Evolutionary conservation across 495 filamentous ascomycete genomes (phyloP).

Genomic region (Glonium stellatum): DNA sequence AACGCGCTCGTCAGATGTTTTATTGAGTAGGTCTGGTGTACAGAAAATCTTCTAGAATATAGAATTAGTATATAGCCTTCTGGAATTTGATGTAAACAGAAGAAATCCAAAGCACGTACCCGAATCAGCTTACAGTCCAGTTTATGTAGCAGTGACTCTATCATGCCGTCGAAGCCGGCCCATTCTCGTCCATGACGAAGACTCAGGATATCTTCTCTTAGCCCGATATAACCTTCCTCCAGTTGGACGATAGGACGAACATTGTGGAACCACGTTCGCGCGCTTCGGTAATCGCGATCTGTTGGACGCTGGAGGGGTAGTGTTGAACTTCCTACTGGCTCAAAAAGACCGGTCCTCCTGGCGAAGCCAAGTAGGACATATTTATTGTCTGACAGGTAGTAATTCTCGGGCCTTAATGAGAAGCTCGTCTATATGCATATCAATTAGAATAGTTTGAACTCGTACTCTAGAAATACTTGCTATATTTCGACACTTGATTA

Average conservation of each 20-base stretch:
- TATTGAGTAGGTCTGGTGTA: slow-evolving; percentile 33
- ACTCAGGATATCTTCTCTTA: slow-evolving; percentile 40
- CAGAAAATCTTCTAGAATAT: background rate
- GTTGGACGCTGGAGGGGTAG: slow-evolving; percentile 34
- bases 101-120: slow-evolving; percentile 16
- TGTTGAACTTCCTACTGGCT: too few species aligned
- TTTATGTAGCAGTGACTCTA: slow-evolving; percentile 32
- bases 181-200: slow-evolving; percentile 37
- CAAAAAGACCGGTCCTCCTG: too few species aligned
- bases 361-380: too few species aligned
- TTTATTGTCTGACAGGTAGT: too few species aligned
- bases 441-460: background rate
- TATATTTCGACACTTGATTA: background rate
- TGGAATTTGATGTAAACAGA: background rate
- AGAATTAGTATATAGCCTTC: background rate
- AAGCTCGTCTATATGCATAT: background rate
- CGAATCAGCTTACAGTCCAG: slow-evolving; percentile 25
- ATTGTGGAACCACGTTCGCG: slow-evolving; percentile 35
- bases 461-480: background rate
- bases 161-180: slow-evolving; percentile 36
- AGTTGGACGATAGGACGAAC: slow-evolving; percentile 28
- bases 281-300: slow-evolving; percentile 35
- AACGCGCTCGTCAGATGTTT: slow-evolving; percentile 33
- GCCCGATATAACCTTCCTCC: slow-evolving; percentile 34
- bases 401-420: background rate